phyloP scores from a whole-genome alignment of 176 grass and related monocot species.

The Triticum aestivum region IWGSC_CS_RefSeq_v2.1 NC_057810.1:516385335-516385834 shows the following conservation, averaged over 20 bases:
- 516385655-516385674: conserved; percentile 61
- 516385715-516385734: conserved; percentile 48
- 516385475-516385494: not conserved
- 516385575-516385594: not conserved
- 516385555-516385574: not conserved
- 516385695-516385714: conserved; percentile 73
- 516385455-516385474: not conserved
- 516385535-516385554: no score
- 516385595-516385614: conserved; percentile 20
- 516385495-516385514: not conserved
- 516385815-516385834: conserved; percentile 46
- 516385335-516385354: not conserved
- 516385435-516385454: not conserved
- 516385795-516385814: conserved; percentile 11
- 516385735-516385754: conserved; percentile 9
- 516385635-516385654: conserved; percentile 69
- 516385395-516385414: not conserved
- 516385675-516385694: conserved; percentile 58
- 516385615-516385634: conserved; percentile 69
- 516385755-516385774: conserved; percentile 60
- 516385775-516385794: conserved; percentile 55
- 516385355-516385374: not conserved
- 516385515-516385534: no score
- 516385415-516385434: not conserved
- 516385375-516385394: not conserved